Base-by-base conservation (phyloP, 164 flowering plant species). In the Piper longum region DNA sequence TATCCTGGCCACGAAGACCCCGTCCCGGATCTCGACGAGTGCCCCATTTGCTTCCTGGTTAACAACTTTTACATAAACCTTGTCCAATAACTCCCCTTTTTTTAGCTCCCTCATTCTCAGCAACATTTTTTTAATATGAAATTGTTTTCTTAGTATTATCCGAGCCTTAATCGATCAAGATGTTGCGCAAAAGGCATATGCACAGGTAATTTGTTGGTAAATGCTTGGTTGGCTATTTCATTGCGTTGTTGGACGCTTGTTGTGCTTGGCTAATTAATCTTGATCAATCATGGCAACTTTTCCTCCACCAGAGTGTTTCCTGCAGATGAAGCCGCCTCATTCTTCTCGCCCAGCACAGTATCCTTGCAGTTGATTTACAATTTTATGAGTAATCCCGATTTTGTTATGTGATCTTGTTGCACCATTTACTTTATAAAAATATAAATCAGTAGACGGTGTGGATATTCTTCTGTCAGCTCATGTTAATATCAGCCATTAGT, bases 161-260 rank as follows among this genome's bases (percentile, higher is more conserved):
- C 99, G 17, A 95, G 93, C 70, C 88, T 95, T 63, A 95, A 95
- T 69, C 84, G 99, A 42, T 89, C 99, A 62, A 85, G 85, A 78
- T 95, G 99, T 79, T 95, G 99, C 82, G 71, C 64, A 73, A 95
- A 95, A 78, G 85, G 99, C 72, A 91, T 95, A 70, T 95, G 99
- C 66, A 95, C 99, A 78, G 99, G 99, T 90, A 79, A 42, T 13
- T 41, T 4, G 14, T 48, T 14, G 3, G 52, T 48, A 14, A 48
- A 9, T 26, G 36, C 36, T 26, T 26, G 36, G 36, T 48, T 48
- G 7, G 8, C 9, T 9, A 48, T 9, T 44, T 5, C 48, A 44
- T 5, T 44, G 11, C 8, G 6, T 5, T 44, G 48, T 5, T 9
- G 52, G 14, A 48, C 7, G 52, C 8, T 48, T 48, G 3, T 26